Evolutionary conservation across 2,329 filamentous ascomycete genomes (phyloP).

Genomic region (Cadophora gregata): DNA sequence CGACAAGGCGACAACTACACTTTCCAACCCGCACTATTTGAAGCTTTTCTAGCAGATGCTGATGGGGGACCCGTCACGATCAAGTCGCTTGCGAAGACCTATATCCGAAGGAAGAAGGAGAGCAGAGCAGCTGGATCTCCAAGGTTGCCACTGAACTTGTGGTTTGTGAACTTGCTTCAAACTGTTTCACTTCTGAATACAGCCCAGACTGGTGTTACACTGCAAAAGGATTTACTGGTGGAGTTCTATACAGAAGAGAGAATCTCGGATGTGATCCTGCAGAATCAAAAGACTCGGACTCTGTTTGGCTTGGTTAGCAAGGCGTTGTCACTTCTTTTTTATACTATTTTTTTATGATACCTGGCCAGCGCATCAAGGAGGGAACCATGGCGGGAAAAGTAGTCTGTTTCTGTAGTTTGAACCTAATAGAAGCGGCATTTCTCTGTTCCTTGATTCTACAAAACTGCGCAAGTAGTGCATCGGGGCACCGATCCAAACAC

Average conservation of each 20-base stretch:
- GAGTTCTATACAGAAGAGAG: conserved; percentile 27
- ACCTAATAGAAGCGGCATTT: too few relatives aligned
- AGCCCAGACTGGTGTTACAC: conserved; percentile 16
- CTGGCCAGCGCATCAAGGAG: background rate
- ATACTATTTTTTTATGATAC: conserved; percentile 4
- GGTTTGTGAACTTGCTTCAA: conserved; percentile 27
- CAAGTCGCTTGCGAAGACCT: conserved; percentile 25
- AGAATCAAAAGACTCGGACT: conserved; percentile 22
- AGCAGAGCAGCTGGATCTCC: conserved; percentile 26
- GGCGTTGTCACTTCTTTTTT: conserved; percentile 18
- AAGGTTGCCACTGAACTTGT: conserved; percentile 20
- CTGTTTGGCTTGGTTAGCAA: conserved; percentile 22
- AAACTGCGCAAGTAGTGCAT: too few relatives aligned
- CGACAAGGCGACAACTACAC: conserved; percentile 28
- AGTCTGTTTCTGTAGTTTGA: too few relatives aligned
- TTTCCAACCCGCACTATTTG: conserved; percentile 26
- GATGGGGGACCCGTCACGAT: conserved; percentile 25
- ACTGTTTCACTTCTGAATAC: conserved; percentile 26
- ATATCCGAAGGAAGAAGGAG: conserved; percentile 24
- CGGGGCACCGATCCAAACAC: too few relatives aligned
- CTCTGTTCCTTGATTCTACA: too few relatives aligned
- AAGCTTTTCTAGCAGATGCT: conserved; percentile 26
- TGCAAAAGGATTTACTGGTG: conserved; percentile 20
- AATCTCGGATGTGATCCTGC: conserved; percentile 25
- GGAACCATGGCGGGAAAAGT: too few relatives aligned